phyloP scores from a whole-genome alignment of 352 stramenopile genomes.

The Globisporangium barbulae region DNA sequence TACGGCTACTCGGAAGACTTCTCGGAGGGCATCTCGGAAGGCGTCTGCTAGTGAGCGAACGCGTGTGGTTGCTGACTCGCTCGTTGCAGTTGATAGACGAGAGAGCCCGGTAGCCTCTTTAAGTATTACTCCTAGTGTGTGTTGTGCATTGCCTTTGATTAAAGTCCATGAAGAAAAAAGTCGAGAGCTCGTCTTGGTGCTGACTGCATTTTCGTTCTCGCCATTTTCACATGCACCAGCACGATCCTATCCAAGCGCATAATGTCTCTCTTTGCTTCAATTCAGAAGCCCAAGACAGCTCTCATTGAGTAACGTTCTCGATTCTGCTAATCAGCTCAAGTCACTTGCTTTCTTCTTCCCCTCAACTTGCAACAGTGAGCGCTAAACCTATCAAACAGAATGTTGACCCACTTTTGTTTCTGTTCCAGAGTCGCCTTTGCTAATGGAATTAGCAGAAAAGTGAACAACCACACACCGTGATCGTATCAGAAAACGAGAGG shows the following conservation, averaged over 20 bases:
- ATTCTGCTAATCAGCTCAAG: background rate
- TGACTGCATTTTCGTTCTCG: background rate
- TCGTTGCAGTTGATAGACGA: background rate
- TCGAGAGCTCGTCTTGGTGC: background rate
- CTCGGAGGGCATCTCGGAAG: constrained; percentile 70
- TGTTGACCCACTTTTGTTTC: constrained; percentile 6
- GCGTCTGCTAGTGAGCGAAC: constrained; percentile 50
- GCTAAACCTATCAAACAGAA: constrained; percentile 10
- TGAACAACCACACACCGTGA: background rate
- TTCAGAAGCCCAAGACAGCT: background rate
- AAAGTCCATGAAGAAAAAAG: constrained; percentile 2
- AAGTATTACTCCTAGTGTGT: constrained; percentile 7
- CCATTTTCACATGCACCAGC: background rate
- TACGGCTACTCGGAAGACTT: constrained; percentile 74
- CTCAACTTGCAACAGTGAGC: background rate
- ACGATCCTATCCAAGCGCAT: constrained; percentile 2
- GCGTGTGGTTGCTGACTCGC: constrained; percentile 1
- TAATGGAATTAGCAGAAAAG: background rate
- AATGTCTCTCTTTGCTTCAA: background rate
- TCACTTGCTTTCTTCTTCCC: background rate
- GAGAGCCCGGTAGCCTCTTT: background rate
- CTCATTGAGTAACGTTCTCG: constrained; percentile 6
- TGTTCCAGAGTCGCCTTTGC: background rate
- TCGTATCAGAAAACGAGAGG: background rate
- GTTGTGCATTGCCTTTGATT: constrained; percentile 9